Conservation (phyloP, 1,284 basidiomycete genomes). For the Hypsizygus ulmarius region DNA sequence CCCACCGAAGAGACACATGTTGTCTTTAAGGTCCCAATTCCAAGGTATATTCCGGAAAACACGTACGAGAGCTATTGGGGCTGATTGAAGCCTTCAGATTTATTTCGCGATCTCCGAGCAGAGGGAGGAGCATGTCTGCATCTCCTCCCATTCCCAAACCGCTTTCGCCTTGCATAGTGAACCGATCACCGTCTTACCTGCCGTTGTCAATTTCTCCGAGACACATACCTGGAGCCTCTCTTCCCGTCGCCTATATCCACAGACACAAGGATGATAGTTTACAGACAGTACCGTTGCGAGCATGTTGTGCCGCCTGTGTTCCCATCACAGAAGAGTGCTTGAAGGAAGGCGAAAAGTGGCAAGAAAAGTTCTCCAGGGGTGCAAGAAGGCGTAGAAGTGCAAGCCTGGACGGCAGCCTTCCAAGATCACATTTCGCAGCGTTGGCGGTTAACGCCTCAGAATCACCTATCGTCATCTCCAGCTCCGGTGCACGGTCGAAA, state of each 20-base stretch:
- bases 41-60: conserved; percentile 39
- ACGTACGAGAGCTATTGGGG: neutral
- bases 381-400: conserved; percentile 55
- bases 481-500: conserved; percentile 10
- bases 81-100: conserved; percentile 4
- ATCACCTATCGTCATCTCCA: conserved; percentile 19
- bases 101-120: conserved; percentile 30
- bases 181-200: conserved; percentile 31
- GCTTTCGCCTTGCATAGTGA: conserved; percentile 46
- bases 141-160: conserved; percentile 29
- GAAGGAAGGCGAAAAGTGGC: conserved; percentile 49
- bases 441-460: conserved; percentile 21
- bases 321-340: conserved; percentile 46
- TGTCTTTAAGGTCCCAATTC: conserved; percentile 57
- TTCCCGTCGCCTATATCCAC: conserved; percentile 20
- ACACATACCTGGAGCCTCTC: conserved; percentile 23
- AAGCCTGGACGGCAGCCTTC: conserved; percentile 34
- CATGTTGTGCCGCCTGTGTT: conserved; percentile 58
- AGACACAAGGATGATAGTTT: conserved; percentile 19
- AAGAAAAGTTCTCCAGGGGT: conserved; percentile 57
- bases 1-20: conserved; percentile 42
- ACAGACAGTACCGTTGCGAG: conserved; percentile 51
- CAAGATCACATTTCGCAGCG: conserved; percentile 16
- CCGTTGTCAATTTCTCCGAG: conserved; percentile 15
- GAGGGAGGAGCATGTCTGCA: conserved; percentile 30